Base-by-base conservation (phyloP, 2,329 filamentous ascomycete species). In the Nigrospora oryzae region DNA sequence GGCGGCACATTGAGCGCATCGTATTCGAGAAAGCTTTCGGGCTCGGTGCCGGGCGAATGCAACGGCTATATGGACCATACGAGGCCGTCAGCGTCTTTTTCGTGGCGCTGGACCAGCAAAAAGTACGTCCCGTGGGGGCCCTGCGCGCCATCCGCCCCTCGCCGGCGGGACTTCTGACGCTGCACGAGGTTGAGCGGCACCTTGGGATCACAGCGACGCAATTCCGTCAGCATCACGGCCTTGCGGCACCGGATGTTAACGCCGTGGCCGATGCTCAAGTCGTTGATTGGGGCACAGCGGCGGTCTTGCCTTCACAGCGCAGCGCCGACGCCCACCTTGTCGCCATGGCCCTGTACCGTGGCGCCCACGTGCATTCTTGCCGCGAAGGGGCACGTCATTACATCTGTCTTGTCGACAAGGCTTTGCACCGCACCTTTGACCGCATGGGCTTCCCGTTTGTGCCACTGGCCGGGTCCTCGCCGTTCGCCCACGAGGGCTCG, bases 11-110 rank as follows among this genome's bases (percentile, higher is more conserved):
- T n/a, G 48, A 50, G 38, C 45, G 48, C 23, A 36, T 38, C 19
- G 48, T 50, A 2, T 50, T 50, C 35, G 42, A 48, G 37, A 43
- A 48, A 34, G 17, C 38, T 13, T 50, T 50, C 36, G 45, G 39
- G 30, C 42, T 44, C 30, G 44, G 42, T 30, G 48, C 48, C 16
- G 48, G 43, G n/a, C 31, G 36, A 14, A 50, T 50, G 48, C 23
- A 15, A 5, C 16, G 40, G 8, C 41, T 50, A 8, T 50, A 50
- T 35, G 43, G 46, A 6, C 28, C 31, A 1, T 42, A 48, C 40
- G 48, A 50, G 35, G 36, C 31, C 16, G 37, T 37, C 16, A 50
- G 48, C 40, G 37, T 32, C 8, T 50, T 50, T 40, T 48, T 48
- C 40, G 23, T 50, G 12, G 48, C 39, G 15, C 16, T 50, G 34